These are phyloP conservation scores for Yarrowia bubula DNA, from an alignment of 805 yeast species.

Conservation along the genomic window DNA sequence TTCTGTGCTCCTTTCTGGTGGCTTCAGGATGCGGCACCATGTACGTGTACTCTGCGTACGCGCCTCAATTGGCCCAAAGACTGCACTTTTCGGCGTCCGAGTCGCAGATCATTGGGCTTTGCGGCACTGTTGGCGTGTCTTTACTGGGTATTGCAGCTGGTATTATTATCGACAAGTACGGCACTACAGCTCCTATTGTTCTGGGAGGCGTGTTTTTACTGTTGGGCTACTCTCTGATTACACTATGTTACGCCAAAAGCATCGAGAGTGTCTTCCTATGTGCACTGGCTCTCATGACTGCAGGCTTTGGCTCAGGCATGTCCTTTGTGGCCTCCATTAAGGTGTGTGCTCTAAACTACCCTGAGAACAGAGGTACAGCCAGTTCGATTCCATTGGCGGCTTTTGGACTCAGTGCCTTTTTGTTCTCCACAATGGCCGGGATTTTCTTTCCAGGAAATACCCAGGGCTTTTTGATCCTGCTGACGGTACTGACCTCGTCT, in stretches of 20 bases:
- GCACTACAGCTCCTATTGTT: constrained; percentile 43
- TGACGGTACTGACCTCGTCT: constrained; percentile 46
- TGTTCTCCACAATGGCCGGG: constrained; percentile 58
- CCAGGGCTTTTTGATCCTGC: constrained; percentile 49
- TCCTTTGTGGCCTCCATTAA: constrained; percentile 64
- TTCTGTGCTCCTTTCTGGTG: constrained; percentile 30
- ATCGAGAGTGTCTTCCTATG: constrained; percentile 40
- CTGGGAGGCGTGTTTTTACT: constrained; percentile 52
- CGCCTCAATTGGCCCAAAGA: constrained; percentile 63
- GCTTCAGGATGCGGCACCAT: constrained; percentile 53
- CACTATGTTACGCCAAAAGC: constrained; percentile 44
- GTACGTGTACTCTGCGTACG: constrained; percentile 66
- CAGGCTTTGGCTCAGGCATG: constrained; percentile 69
- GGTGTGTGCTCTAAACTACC: constrained; percentile 69
- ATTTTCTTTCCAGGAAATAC: constrained; percentile 59
- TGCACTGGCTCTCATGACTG: constrained; percentile 44
- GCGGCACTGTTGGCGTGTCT: constrained; percentile 62
- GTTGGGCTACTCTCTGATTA: constrained; percentile 56
- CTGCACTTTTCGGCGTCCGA: constrained; percentile 60
- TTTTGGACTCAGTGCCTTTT: constrained; percentile 46
- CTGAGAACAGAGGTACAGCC: constrained; percentile 40
- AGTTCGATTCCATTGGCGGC: constrained; percentile 18
- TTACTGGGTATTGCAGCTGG: constrained; percentile 40
- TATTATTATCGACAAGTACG: constrained; percentile 32
- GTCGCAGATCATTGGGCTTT: constrained; percentile 57